phyloP scores from a whole-genome alignment of 208 protist genomes.

The Leishmania arabica region DNA sequence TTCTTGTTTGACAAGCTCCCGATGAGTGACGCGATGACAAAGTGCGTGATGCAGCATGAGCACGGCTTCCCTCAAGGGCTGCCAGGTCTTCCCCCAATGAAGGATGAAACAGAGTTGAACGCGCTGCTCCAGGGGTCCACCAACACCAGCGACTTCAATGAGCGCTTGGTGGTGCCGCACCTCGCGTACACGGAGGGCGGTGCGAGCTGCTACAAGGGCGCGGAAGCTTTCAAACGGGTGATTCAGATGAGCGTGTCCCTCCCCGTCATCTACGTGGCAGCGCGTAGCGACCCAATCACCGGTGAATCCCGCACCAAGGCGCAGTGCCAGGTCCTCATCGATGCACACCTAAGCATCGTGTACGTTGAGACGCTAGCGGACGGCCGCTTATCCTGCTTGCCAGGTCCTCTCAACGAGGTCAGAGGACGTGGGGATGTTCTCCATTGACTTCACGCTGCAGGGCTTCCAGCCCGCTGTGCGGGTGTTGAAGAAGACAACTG shows the following conservation, averaged over 20 bases:
- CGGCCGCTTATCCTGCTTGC: slow-evolving; percentile 62
- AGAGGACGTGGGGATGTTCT: slow-evolving; percentile 12
- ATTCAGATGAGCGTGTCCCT: slow-evolving; percentile 18
- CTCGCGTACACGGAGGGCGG: slow-evolving; percentile 43
- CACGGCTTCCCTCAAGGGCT: slow-evolving; percentile 30
- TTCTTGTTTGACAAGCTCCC: slow-evolving; percentile 35
- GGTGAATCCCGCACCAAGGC: slow-evolving; percentile 21
- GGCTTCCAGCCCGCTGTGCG: slow-evolving; percentile 21
- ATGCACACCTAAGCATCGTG: slow-evolving; percentile 39
- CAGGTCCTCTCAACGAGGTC: slow-evolving; percentile 37
- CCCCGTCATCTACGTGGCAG: slow-evolving; percentile 47
- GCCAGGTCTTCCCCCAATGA: slow-evolving; percentile 16
- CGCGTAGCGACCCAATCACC: slow-evolving; percentile 51
- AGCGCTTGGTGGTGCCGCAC: slow-evolving; percentile 48
- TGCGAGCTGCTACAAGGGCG: slow-evolving; percentile 51
- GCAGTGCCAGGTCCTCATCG: slow-evolving; percentile 44
- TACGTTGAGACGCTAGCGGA: slow-evolving; percentile 61
- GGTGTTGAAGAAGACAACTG: not conserved
- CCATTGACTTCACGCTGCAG: slow-evolving; percentile 38
- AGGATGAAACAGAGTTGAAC: slow-evolving; percentile 21
- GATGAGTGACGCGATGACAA: slow-evolving; percentile 34
- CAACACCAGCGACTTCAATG: slow-evolving; percentile 45
- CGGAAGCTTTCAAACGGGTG: slow-evolving; percentile 38
- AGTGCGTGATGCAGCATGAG: slow-evolving; percentile 46
- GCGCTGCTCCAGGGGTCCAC: slow-evolving; percentile 18